Percentiles rank a stretch among this genome's conserved stretches.
Evolutionary conservation across 805 yeast genomes (phyloP).

Genomic region (Candida insectorum): DNA sequence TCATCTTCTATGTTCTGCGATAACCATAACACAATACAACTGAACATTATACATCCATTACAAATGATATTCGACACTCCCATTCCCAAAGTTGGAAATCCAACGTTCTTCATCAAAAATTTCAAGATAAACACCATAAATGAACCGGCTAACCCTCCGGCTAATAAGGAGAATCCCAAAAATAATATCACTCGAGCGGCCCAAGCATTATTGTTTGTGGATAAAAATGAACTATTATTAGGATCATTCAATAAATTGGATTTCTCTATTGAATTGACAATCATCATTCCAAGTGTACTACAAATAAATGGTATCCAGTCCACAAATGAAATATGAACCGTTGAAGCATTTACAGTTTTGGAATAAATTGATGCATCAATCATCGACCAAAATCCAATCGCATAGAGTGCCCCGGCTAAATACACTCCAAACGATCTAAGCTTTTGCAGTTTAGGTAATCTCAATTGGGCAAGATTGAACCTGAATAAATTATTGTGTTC

Average conservation of each 20-base stretch:
- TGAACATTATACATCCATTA: slow-evolving; percentile 75
- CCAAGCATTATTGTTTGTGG: slow-evolving; percentile 66
- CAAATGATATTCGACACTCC: slow-evolving; percentile 85
- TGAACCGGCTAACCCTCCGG: slow-evolving; percentile 93
- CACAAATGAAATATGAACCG: slow-evolving; percentile 82
- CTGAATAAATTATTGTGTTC: slow-evolving; percentile 52
- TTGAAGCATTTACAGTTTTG: slow-evolving; percentile 78
- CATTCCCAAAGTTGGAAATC: slow-evolving; percentile 90
- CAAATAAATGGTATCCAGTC: slow-evolving; percentile 96
- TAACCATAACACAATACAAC: slow-evolving; percentile 88
- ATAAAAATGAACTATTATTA: slow-evolving; percentile 36
- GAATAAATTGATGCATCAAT: slow-evolving; percentile 87
- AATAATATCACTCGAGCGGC: slow-evolving; percentile 89
- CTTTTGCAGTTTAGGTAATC: slow-evolving; percentile 66
- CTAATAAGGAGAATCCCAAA: slow-evolving; percentile 86
- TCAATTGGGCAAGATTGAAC: slow-evolving; percentile 50
- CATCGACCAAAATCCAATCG: slow-evolving; percentile 86
- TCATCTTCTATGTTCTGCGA: slow-evolving; percentile 96
- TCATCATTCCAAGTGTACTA: slow-evolving; percentile 84
- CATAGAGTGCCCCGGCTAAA: slow-evolving; percentile 70
- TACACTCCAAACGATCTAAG: slow-evolving; percentile 74
- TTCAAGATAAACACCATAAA: slow-evolving; percentile 84
- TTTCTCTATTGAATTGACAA: slow-evolving; percentile 72
- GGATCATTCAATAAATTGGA: slow-evolving; percentile 47
- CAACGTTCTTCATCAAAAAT: slow-evolving; percentile 72